Conservation (phyloP, 345 rosid species). For the Moricandia moricandioides region DNA sequence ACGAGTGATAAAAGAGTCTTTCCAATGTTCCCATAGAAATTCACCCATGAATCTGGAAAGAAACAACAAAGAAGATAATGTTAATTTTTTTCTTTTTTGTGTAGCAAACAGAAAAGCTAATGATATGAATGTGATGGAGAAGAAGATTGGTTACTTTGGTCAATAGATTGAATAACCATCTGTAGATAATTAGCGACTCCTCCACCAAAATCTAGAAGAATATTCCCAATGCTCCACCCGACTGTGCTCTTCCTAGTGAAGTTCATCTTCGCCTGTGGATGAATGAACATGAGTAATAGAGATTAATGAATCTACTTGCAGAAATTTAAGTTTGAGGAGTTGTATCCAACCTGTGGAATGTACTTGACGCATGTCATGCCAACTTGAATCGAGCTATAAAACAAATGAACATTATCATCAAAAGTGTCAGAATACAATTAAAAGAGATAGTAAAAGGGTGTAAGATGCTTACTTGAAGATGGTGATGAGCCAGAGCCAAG, state of each 20-base stretch:
- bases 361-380: slow-evolving; percentile 79
- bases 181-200: slow-evolving; percentile 69
- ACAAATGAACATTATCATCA: slow-evolving; percentile 5
- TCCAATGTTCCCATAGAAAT: slow-evolving; percentile 93
- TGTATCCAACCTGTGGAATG: slow-evolving; percentile 69
- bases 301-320: background rate
- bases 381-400: slow-evolving; percentile 90
- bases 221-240: slow-evolving; percentile 88
- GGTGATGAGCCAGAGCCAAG: slow-evolving; percentile 87
- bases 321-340: background rate
- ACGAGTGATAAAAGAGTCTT: slow-evolving; percentile 83
- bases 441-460: background rate
- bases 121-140: background rate
- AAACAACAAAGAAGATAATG: background rate
- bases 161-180: slow-evolving; percentile 76
- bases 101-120: slow-evolving; percentile 7
- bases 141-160: slow-evolving; percentile 56
- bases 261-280: slow-evolving; percentile 71
- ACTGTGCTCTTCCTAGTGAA: slow-evolving; percentile 80
- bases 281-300: background rate
- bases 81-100: background rate
- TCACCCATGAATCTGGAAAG: slow-evolving; percentile 84
- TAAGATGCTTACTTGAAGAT: slow-evolving; percentile 80
- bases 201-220: slow-evolving; percentile 81
- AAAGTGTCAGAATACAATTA: background rate